Percentiles rank a stretch among this genome's conserved stretches.
These are phyloP conservation scores for Sporormia fimetaria DNA, from an alignment of 495 filamentous ascomycete species.

Conservation along the genomic window DNA sequence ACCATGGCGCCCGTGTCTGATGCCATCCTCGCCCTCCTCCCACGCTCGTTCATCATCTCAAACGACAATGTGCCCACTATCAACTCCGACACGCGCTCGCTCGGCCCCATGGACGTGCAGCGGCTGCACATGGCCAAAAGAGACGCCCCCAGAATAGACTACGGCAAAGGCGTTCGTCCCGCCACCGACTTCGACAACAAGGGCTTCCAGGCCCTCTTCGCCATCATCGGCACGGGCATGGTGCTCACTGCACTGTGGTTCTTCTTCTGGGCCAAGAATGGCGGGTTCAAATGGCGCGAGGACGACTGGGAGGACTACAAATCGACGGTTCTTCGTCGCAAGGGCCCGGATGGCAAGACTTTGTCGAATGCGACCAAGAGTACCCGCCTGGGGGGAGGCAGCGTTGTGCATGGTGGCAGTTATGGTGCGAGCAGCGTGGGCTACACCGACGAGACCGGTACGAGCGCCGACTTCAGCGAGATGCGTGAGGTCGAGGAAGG, in stretches of 20 bases:
- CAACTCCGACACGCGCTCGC: constrained; percentile 5
- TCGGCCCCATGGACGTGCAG: constrained; percentile 18
- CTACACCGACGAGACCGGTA: constrained; percentile 40
- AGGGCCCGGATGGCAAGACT: constrained; percentile 76
- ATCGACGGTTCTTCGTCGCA: constrained; percentile 83
- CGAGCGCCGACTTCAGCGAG: constrained; percentile 18
- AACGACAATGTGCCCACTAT: not conserved
- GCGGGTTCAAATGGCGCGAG: constrained; percentile 75
- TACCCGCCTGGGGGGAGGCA: constrained; percentile 70
- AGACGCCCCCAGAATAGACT: constrained; percentile 25
- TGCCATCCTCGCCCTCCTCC: constrained; percentile 15
- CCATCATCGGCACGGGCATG: constrained; percentile 65
- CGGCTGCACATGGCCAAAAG: constrained; percentile 15
- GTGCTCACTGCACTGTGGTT: constrained; percentile 80
- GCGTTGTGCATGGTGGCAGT: constrained; percentile 42
- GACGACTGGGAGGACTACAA: constrained; percentile 98
- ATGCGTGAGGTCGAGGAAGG: constrained; percentile 19
- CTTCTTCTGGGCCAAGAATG: constrained; percentile 96
- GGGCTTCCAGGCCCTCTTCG: constrained; percentile 74
- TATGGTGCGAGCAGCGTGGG: constrained; percentile 19
- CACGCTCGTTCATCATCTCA: constrained; percentile 8
- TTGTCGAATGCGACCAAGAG: constrained; percentile 67
- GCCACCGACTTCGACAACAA: constrained; percentile 72
- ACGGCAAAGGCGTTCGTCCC: constrained; percentile 43
- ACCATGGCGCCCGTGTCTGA: constrained; percentile 14